Base-by-base conservation (phyloP, 345 rosid species). In the Populus ilicifolia region DNA sequence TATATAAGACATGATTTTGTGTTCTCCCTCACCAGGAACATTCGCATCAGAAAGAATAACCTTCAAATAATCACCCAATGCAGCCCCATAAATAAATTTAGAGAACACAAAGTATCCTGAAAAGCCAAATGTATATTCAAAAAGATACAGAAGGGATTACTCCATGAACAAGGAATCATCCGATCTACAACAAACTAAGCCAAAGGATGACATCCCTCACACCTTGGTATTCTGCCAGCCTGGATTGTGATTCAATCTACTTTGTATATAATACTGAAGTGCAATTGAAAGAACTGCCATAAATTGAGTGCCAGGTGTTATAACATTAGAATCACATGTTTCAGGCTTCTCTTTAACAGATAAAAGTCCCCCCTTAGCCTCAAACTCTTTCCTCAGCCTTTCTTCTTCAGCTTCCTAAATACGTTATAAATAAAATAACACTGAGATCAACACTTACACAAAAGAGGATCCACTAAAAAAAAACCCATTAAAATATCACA, bases 21-120 rank as follows among this genome's bases (percentile, higher is more conserved):
- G 98, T 82, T 96, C 99, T 86, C 98, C 99, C 83, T 96, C 99
- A 6, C 99, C 99, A 80, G 93, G 90, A 73, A 89, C 98, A 82
- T 96, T 96, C 10, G 99, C 79, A 85, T 96, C 99, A 81, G 99
- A 96, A 84, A 96, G 95, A 84, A 96, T 89, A 85, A 96, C 99
- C 99, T 96, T 90, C 90, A 91, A 77, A 86, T 77, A 84, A 85
- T 69, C 88, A 89, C 76, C 92, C 88, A 89, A 88, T 78, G 84
- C 87, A 86, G 87, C 86, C 88, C 76, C 85, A 88, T 84, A 71
- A 89, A 86, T 89, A 88, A 81, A 80, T 78, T 89, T 86, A 90
- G 85, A 84, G 83, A 86, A 78, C 64, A 89, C 44, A 85, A 85
- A 86, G 83, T 83, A 77, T 83, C 89, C 86, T 85, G 81, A 84